Percentiles rank a stretch among this genome's conserved stretches.
Conservation (phyloP, 352 stramenopile species). For the Blastocystis sp. region DNA sequence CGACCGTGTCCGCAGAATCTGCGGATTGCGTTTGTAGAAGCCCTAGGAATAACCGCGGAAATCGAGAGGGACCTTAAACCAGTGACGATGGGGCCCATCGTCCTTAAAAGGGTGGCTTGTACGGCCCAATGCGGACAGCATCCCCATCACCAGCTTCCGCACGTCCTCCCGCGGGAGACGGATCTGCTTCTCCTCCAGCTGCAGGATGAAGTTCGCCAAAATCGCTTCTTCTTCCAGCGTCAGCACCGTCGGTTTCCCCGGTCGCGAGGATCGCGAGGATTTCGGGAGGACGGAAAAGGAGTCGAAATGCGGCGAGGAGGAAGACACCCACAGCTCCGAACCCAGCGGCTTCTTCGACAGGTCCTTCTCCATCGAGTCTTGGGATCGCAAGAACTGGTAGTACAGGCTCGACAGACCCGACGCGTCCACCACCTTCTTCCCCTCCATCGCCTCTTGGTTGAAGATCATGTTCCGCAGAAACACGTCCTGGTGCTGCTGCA, state of each 20-base stretch:
- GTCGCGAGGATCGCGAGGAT: neutral
- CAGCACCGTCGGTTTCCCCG: slow-evolving; percentile 53
- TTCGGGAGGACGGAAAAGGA: neutral
- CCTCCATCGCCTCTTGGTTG: neutral
- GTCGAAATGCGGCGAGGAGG: neutral
- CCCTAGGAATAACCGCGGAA: too few species aligned
- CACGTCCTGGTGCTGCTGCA: slow-evolving; percentile 41
- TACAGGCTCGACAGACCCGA: neutral
- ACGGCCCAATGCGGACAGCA: neutral
- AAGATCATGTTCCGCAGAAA: slow-evolving; percentile 14
- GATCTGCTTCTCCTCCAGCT: slow-evolving; percentile 35
- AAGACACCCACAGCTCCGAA: neutral
- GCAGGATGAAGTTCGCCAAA: slow-evolving; percentile 45
- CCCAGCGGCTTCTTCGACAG: neutral
- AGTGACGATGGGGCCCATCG: slow-evolving; percentile 52
- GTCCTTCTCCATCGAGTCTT: neutral
- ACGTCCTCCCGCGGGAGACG: slow-evolving; percentile 54
- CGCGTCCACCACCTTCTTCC: neutral
- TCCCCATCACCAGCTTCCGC: slow-evolving; percentile 46
- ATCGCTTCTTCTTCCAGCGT: slow-evolving; percentile 46
- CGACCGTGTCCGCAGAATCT: neutral
- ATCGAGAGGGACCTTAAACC: too few species aligned
- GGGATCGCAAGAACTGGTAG: neutral
- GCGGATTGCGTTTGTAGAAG: slow-evolving; percentile 43
- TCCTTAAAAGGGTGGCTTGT: slow-evolving; percentile 48